phyloP scores from a whole-genome alignment of 371 early-diverging fungal genomes.

The Mortierella sp. region DNA sequence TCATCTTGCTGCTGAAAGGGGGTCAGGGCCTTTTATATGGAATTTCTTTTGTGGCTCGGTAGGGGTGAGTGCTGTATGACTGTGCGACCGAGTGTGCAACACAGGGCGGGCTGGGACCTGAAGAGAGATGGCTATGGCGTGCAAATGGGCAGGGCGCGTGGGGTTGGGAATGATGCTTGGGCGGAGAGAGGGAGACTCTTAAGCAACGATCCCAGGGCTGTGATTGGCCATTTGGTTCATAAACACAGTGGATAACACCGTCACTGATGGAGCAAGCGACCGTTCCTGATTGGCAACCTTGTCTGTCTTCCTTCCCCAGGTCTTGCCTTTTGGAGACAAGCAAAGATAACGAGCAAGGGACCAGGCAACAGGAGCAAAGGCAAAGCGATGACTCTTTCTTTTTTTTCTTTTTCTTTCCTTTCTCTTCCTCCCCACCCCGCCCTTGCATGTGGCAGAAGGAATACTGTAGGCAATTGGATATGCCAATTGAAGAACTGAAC shows the following conservation, averaged over 20 bases:
- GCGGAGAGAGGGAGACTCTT: not conserved
- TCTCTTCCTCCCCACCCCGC: not conserved
- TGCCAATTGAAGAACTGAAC: not conserved
- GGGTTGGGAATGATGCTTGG: not conserved
- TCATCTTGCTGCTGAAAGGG: slow-evolving; percentile 7
- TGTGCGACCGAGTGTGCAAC: not conserved
- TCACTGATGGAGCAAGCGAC: not conserved
- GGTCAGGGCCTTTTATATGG: not conserved
- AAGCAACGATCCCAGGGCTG: not conserved
- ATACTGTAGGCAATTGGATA: not conserved
- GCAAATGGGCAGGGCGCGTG: not conserved
- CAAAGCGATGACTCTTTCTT: slow-evolving; percentile 7
- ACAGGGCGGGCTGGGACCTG: slow-evolving; percentile 6
- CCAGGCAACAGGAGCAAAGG: not conserved
- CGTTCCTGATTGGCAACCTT: not conserved
- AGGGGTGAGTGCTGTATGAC: slow-evolving; percentile 12
- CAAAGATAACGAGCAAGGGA: slow-evolving; percentile 1
- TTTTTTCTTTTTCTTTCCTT: not conserved
- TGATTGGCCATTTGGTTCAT: not conserved
- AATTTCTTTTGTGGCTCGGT: not conserved
- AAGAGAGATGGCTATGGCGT: slow-evolving; percentile 5
- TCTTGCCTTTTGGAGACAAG: slow-evolving; percentile 6
- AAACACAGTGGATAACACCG: not conserved
- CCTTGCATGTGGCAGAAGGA: slow-evolving; percentile 1
- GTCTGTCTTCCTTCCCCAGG: not conserved